Conservation (phyloP, 106 monocot genomes). For the Amphibolis antarctica region DNA sequence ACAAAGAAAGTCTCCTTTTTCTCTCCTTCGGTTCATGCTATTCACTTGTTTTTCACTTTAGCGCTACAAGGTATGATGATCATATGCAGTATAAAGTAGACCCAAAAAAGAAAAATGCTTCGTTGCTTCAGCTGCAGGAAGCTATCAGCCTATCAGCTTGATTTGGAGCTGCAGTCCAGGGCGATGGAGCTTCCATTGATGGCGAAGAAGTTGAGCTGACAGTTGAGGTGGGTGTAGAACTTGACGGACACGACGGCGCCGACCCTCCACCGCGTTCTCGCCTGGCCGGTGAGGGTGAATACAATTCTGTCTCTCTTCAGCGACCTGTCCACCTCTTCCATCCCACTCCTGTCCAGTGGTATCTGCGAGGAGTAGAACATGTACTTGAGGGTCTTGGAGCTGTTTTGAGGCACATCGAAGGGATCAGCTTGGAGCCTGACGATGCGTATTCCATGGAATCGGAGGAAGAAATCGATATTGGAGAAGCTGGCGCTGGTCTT, state of each 20-base stretch:
- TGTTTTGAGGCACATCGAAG: slow-evolving; percentile 42
- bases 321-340: slow-evolving; percentile 44
- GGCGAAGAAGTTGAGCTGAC: slow-evolving; percentile 36
- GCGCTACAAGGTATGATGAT: background rate
- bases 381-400: slow-evolving; percentile 40
- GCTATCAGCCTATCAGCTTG: no score
- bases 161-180: slow-evolving; percentile 45
- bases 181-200: slow-evolving; percentile 35
- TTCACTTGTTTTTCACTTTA: background rate
- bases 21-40: background rate
- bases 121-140: no score
- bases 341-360: slow-evolving; percentile 35
- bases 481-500: slow-evolving; percentile 41
- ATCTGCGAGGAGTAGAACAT: slow-evolving; percentile 23
- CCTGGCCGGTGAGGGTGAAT: slow-evolving; percentile 45
- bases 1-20: background rate
- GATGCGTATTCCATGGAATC: slow-evolving; percentile 30
- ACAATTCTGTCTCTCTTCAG: slow-evolving; percentile 29
- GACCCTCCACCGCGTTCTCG: slow-evolving; percentile 55
- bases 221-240: slow-evolving; percentile 40
- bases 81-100: no score
- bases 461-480: slow-evolving; percentile 16
- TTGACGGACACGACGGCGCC: slow-evolving; percentile 28
- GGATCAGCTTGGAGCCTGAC: slow-evolving; percentile 40
- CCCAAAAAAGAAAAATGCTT: no score